Conservation (phyloP, 148 eudicot genomes). For the Limonium bicolor region DNA sequence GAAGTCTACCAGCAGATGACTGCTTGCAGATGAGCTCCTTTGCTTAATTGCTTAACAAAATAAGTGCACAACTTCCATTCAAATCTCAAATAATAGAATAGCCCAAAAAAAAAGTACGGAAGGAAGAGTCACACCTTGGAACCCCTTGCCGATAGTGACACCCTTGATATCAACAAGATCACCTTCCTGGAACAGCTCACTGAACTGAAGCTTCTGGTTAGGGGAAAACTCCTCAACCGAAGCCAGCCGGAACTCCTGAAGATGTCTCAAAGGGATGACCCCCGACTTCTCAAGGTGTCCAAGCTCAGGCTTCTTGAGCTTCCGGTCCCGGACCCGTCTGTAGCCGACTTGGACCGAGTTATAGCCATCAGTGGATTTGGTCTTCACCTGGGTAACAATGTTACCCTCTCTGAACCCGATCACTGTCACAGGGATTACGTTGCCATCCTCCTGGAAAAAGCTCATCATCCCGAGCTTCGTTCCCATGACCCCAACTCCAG, state of each 20-base stretch:
- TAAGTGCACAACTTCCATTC: not conserved
- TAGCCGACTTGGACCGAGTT: slow-evolving; percentile 86
- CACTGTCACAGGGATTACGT: slow-evolving; percentile 83
- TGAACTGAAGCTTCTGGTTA: slow-evolving; percentile 39
- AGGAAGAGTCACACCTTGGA: slow-evolving; percentile 34
- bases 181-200: slow-evolving; percentile 75
- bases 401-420: slow-evolving; percentile 95
- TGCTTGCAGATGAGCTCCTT: not conserved
- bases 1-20: not conserved
- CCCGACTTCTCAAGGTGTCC: slow-evolving; percentile 71
- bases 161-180: slow-evolving; percentile 89
- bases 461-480: slow-evolving; percentile 95
- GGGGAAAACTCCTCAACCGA: slow-evolving; percentile 57
- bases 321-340: slow-evolving; percentile 67
- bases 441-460: slow-evolving; percentile 52
- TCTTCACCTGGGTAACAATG: slow-evolving; percentile 89
- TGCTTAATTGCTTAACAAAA: not conserved
- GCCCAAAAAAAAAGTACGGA: not conserved
- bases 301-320: slow-evolving; percentile 70
- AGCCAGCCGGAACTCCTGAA: slow-evolving; percentile 72
- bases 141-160: slow-evolving; percentile 89
- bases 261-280: slow-evolving; percentile 72
- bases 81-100: not conserved
- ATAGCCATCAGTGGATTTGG: slow-evolving; percentile 82
- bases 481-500: slow-evolving; percentile 82